A percentile compares a stretch with the other conserved stretches of the same genome.
phyloP scores from a whole-genome alignment of 352 stramenopile species.

The Pythium vanterpoolii region DNA sequence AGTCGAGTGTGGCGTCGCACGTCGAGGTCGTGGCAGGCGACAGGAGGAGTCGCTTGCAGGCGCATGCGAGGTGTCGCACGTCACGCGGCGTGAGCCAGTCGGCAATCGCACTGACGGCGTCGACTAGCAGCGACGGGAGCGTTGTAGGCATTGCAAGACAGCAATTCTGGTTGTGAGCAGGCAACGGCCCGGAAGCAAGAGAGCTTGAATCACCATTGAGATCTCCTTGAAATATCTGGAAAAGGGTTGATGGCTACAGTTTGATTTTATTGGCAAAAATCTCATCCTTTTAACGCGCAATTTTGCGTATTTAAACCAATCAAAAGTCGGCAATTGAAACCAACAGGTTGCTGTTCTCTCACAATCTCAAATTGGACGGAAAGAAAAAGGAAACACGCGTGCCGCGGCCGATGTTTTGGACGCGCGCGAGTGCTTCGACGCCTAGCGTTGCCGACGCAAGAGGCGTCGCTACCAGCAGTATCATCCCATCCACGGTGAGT shows the following conservation, averaged over 20 bases:
- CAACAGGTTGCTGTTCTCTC: background rate
- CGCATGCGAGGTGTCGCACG: background rate
- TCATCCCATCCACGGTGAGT: conserved; percentile 4
- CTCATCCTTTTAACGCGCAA: background rate
- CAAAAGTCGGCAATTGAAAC: background rate
- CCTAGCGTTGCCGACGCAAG: background rate
- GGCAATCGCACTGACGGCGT: background rate
- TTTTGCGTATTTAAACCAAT: background rate
- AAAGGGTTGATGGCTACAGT: background rate
- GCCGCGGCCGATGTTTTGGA: conserved; percentile 13
- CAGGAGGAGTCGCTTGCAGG: background rate
- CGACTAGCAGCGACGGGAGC: background rate
- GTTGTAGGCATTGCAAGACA: no score
- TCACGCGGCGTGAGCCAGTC: background rate
- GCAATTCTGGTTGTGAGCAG: background rate
- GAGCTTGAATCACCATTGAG: background rate
- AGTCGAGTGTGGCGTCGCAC: background rate
- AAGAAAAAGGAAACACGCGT: background rate
- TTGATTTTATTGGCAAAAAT: background rate
- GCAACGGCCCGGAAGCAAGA: background rate
- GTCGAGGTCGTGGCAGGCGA: background rate
- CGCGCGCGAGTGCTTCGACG: conserved; percentile 1
- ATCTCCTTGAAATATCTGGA: background rate
- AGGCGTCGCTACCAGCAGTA: background rate
- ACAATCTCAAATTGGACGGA: background rate